phyloP scores from a whole-genome alignment of 2,329 filamentous ascomycete genomes.

The Penicillium italicum region DNA sequence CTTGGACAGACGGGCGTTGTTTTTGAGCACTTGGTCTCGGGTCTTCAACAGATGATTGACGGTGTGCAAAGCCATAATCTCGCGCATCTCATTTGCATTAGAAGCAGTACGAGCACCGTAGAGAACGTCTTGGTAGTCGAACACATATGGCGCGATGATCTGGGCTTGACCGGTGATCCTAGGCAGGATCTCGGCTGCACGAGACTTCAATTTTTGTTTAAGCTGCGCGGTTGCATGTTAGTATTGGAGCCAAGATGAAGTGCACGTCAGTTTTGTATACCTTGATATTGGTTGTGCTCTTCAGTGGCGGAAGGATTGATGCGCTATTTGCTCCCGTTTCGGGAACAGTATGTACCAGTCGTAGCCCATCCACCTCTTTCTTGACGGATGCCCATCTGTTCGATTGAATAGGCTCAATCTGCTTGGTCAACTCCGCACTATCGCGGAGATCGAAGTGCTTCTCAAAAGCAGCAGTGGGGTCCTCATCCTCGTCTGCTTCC shows the following conservation, averaged over 20 bases:
- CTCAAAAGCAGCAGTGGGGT: slow-evolving; percentile 69
- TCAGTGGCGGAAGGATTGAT: slow-evolving; percentile 29
- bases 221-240: slow-evolving; percentile 51
- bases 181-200: slow-evolving; percentile 52
- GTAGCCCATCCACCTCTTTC: slow-evolving; percentile 33
- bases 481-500: slow-evolving; percentile 37
- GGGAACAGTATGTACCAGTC: slow-evolving; percentile 30
- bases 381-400: slow-evolving; percentile 50
- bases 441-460: slow-evolving; percentile 71
- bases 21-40: slow-evolving; percentile 85
- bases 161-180: slow-evolving; percentile 62
- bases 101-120: slow-evolving; percentile 67
- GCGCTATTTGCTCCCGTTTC: slow-evolving; percentile 26
- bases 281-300: slow-evolving; percentile 35
- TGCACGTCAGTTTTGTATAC: slow-evolving; percentile 19
- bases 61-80: slow-evolving; percentile 73
- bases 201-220: slow-evolving; percentile 65
- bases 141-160: slow-evolving; percentile 66
- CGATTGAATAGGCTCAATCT: slow-evolving; percentile 45
- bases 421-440: slow-evolving; percentile 55
- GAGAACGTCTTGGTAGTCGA: slow-evolving; percentile 77
- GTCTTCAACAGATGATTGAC: slow-evolving; percentile 94
- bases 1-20: slow-evolving; percentile 74
- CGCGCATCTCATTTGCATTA: slow-evolving; percentile 67
- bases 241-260: background rate